Percentiles rank a stretch among this genome's conserved stretches.
Conservation (phyloP, 495 filamentous ascomycete genomes). For the Clohesyomyces aquaticus region DNA sequence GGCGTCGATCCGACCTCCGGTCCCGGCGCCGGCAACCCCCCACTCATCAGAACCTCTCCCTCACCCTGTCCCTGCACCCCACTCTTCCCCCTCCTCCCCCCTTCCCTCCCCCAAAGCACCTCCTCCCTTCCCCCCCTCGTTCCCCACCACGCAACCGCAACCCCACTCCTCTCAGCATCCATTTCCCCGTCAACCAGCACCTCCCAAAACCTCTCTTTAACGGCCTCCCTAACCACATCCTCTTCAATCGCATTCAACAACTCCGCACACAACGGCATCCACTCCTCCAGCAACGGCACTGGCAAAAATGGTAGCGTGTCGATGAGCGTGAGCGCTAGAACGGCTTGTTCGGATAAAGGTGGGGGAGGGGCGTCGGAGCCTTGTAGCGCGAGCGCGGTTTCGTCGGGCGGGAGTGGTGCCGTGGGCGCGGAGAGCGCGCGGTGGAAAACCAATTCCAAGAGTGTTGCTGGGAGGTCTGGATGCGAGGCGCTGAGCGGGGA, state of each 20-base stretch:
- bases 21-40: slow-evolving; percentile 55
- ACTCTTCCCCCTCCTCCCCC: slow-evolving; percentile 70
- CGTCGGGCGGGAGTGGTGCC: slow-evolving; percentile 50
- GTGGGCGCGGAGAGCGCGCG: slow-evolving; percentile 63
- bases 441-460: slow-evolving; percentile 80
- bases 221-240: slow-evolving; percentile 62
- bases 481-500: slow-evolving; percentile 70
- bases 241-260: slow-evolving; percentile 67
- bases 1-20: too few relatives aligned
- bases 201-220: slow-evolving; percentile 81
- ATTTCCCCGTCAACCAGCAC: slow-evolving; percentile 83
- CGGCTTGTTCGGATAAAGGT: slow-evolving; percentile 77
- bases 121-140: slow-evolving; percentile 68
- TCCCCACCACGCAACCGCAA: slow-evolving; percentile 88
- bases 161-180: slow-evolving; percentile 81
- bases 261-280: slow-evolving; percentile 72
- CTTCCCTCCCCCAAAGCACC: slow-evolving; percentile 61
- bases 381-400: slow-evolving; percentile 39
- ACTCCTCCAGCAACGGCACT: slow-evolving; percentile 71
- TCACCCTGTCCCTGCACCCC: slow-evolving; percentile 53
- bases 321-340: slow-evolving; percentile 76
- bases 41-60: slow-evolving; percentile 58
- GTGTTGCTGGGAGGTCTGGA: slow-evolving; percentile 72
- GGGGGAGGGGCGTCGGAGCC: slow-evolving; percentile 39
- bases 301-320: slow-evolving; percentile 80